These are phyloP conservation scores for Aspergillus nomiae DNA, from an alignment of 2,329 filamentous ascomycete species.

Conservation along the genomic window DNA sequence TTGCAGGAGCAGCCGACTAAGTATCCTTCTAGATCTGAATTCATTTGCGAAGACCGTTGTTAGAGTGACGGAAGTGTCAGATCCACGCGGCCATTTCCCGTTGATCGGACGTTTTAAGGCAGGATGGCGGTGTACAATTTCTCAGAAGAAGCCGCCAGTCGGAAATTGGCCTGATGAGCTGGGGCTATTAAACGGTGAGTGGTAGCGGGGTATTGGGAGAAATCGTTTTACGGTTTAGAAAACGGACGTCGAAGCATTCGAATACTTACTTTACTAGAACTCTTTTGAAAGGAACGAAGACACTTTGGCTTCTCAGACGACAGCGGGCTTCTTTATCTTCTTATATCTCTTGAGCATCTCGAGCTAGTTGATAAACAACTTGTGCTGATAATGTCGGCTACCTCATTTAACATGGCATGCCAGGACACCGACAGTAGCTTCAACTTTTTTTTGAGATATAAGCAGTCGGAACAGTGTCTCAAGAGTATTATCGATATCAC, in stretches of 20 bases:
- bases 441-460: background rate
- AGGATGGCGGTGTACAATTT: conserved; percentile 24
- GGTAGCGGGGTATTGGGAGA: conserved; percentile 1
- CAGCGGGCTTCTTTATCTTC: background rate
- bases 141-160: conserved; percentile 3
- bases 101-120: conserved; percentile 13
- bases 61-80: conserved; percentile 13
- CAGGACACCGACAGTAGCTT: background rate
- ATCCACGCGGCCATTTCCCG: conserved; percentile 22
- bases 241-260: background rate
- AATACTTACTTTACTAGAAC: background rate
- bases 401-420: background rate
- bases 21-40: conserved; percentile 13
- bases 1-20: conserved; percentile 20
- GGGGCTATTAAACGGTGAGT: conserved; percentile 16
- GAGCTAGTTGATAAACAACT: background rate
- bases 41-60: conserved; percentile 12
- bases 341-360: background rate
- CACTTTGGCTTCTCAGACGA: background rate
- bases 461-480: background rate
- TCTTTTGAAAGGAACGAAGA: background rate
- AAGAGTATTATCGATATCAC: background rate
- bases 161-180: conserved; percentile 6
- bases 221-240: background rate
- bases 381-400: background rate